phyloP scores from a whole-genome alignment of 2,329 filamentous ascomycete genomes.

The Kalaharituber pfeilii region DNA sequence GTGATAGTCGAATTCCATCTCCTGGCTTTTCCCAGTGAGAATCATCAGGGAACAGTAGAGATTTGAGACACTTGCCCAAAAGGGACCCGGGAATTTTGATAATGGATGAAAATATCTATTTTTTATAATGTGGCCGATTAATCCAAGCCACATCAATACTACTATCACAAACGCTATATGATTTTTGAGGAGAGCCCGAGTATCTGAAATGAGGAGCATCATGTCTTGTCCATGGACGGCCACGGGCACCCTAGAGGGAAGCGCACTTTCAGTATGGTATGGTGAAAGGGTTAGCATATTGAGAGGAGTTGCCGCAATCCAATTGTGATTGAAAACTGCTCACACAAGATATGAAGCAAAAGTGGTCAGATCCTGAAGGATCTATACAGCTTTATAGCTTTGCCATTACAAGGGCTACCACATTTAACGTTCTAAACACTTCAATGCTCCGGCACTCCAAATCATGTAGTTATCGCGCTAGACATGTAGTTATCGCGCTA shows the following conservation, averaged over 20 bases:
- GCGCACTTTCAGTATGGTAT: neutral
- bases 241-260: neutral
- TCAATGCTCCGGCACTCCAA: too few species aligned
- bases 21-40: slow-evolving; percentile 2
- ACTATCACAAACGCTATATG: neutral
- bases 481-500: too few species aligned
- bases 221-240: neutral
- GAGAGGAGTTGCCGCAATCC: too few species aligned
- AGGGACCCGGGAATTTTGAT: slow-evolving; percentile 37
- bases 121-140: neutral
- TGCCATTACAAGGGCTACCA: too few species aligned
- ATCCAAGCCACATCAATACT: neutral
- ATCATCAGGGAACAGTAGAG: slow-evolving; percentile 38
- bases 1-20: slow-evolving; percentile 3
- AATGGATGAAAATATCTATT: slow-evolving; percentile 35
- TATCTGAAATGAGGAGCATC: neutral
- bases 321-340: too few species aligned
- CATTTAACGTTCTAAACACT: too few species aligned
- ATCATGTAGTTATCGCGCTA: too few species aligned
- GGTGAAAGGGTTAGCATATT: neutral
- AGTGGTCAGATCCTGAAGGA: too few species aligned
- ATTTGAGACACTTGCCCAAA: slow-evolving; percentile 37
- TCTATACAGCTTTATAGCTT: too few species aligned
- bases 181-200: neutral
- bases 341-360: too few species aligned